Evolutionary conservation across 2,329 filamentous ascomycete genomes (phyloP), one percentile per base, ranked within the genome.

Genomic region (Plenodomus biglobosus): DNA sequence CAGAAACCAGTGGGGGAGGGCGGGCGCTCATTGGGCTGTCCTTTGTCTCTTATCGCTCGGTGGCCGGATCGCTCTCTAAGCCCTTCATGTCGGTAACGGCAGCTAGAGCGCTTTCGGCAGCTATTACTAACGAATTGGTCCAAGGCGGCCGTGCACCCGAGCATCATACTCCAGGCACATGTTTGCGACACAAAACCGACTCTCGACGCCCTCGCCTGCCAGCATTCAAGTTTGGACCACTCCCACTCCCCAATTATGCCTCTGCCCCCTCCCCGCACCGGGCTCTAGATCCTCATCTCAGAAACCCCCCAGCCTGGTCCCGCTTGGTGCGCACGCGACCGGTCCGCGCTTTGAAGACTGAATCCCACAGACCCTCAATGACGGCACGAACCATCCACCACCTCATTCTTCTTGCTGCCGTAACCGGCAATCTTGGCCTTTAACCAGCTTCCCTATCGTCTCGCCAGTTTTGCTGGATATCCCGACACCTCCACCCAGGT

Each of bases 331-430:
- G 46, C 53, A 46, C 39, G 48, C 42, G 34, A 27, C 40, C 34
- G n/a, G 39, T 32, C 56, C 42, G 38, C 41, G 42, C 44, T 37
- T 50, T 40, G 36, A n/a, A n/a, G n/a, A n/a, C n/a, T n/a, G n/a
- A 49, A 48, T 43, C 41, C 27, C 41, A 54, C 56, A 55, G 55
- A 56, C 61, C 55, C 66, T 71, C 70, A 73, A 74, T 74, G 72
- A 74, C 72, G 59, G 66, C 69, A 61, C 68, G 68, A 61, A 72
- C 64, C 62, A 71, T 71, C 58, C 62, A 69, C 62, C 69, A 73
- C 56, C 70, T 74, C 61, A 70, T 74, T 40, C 71, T 73, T 55
- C 70, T 74, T 61, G 59, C 68, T 52, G 68, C 69, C 62, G 63
- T 70, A 47, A 65, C 67, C 40, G 69, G 69, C 63, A 72, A 72